Conservation (phyloP, 805 yeast species). For the Candida methanosorbosa region DNA sequence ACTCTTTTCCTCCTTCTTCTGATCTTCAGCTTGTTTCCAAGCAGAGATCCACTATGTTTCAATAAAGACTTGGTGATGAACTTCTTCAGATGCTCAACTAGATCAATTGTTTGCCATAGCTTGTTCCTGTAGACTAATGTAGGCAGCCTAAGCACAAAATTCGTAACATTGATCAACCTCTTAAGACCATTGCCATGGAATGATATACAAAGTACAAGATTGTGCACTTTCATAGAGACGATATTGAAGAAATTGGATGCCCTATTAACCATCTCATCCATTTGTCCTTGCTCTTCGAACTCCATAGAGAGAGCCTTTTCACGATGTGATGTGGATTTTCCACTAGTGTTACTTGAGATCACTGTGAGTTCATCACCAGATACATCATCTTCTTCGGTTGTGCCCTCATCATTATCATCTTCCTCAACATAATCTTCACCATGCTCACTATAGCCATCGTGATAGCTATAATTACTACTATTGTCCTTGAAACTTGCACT, state of each 20-base stretch:
- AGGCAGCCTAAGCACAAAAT: conserved; percentile 63
- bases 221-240: conserved; percentile 41
- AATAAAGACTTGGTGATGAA: conserved; percentile 50
- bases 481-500: neutral
- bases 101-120: conserved; percentile 67
- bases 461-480: conserved; percentile 1
- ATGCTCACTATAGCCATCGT: conserved; percentile 3
- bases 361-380: conserved; percentile 3
- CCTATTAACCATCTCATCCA: conserved; percentile 61
- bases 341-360: neutral
- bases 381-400: conserved; percentile 3
- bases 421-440: conserved; percentile 7
- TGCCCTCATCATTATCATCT: conserved; percentile 1
- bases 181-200: conserved; percentile 67
- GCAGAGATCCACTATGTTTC: conserved; percentile 64
- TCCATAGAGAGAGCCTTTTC: too few species aligned
- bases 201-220: conserved; percentile 55
- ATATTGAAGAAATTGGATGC: conserved; percentile 70
- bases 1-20: conserved; percentile 8
- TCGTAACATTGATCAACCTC: conserved; percentile 68
- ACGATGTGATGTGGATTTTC: neutral
- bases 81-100: conserved; percentile 53
- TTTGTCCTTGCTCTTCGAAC: conserved; percentile 1
- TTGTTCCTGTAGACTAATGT: conserved; percentile 45
- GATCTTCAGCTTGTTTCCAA: conserved; percentile 58